These are phyloP conservation scores for Globisporangium nunn DNA, from an alignment of 352 stramenopile species.

Conservation along the genomic window DNA sequence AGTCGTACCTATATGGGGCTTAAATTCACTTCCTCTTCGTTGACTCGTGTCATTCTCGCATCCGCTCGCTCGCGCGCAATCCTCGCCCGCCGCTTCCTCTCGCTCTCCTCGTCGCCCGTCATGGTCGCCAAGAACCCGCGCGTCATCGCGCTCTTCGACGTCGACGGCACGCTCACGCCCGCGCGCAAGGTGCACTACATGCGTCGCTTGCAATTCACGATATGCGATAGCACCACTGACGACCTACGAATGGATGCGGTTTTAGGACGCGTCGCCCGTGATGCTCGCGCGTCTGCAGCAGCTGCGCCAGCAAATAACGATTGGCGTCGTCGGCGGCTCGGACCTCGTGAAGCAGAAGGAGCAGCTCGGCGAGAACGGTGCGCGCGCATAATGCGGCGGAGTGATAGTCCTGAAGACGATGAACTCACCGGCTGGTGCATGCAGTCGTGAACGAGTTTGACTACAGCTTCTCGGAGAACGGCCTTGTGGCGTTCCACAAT, in stretches of 20 bases:
- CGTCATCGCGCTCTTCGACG: constrained; percentile 98
- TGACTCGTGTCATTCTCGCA: not conserved
- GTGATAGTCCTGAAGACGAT: not conserved
- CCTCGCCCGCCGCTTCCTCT: not conserved
- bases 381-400: constrained; percentile 5
- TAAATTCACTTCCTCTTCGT: not conserved
- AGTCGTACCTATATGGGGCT: not conserved
- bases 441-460: constrained; percentile 93
- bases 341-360: constrained; percentile 99
- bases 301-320: constrained; percentile 91
- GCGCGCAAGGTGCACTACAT: constrained; percentile 75
- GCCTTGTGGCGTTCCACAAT: constrained; percentile 96
- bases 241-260: not conserved
- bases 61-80: not conserved
- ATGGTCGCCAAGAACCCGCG: constrained; percentile 70
- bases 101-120: constrained; percentile 1
- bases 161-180: constrained; percentile 97
- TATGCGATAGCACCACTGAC: not conserved
- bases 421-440: not conserved
- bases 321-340: constrained; percentile 97
- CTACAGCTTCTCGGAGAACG: constrained; percentile 99
- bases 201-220: not conserved
- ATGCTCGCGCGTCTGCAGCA: constrained; percentile 93
- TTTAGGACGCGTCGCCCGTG: constrained; percentile 77
- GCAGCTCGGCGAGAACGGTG: constrained; percentile 93